Conservation (phyloP, 345 rosid species). For the Lepidium didymum region DNA sequence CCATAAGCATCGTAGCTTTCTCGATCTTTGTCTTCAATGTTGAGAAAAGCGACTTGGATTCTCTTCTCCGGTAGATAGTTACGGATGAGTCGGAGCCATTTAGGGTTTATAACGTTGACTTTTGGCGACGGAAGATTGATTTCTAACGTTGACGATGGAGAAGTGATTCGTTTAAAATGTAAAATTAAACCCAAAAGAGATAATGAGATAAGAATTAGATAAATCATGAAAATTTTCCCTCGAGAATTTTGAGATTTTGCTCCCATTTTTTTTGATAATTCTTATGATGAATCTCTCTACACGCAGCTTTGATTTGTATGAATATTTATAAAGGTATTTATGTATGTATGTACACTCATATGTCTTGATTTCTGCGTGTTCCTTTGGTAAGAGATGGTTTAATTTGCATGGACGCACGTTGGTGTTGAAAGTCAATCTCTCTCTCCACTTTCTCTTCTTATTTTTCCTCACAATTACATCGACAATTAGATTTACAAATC, state of each 20-base stretch:
- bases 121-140: neutral
- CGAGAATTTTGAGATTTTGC: slow-evolving; percentile 27
- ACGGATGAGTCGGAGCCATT: slow-evolving; percentile 38
- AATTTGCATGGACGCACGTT: slow-evolving; percentile 42
- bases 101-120: slow-evolving; percentile 9
- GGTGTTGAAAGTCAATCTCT: slow-evolving; percentile 21
- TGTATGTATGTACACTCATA: neutral
- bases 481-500: too few species aligned
- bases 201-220: slow-evolving; percentile 39
- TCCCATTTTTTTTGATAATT: slow-evolving; percentile 28
- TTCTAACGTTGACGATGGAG: slow-evolving; percentile 1
- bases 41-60: slow-evolving; percentile 58
- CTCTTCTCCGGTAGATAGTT: slow-evolving; percentile 18
- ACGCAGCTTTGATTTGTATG: neutral
- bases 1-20: slow-evolving; percentile 8
- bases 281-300: neutral
- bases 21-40: slow-evolving; percentile 18
- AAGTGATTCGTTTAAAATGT: slow-evolving; percentile 21
- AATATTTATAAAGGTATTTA: neutral
- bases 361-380: neutral
- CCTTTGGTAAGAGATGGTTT: neutral
- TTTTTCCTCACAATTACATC: too few species aligned
- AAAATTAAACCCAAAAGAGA: slow-evolving; percentile 29
- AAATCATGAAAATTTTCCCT: slow-evolving; percentile 31
- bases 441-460: neutral